Base-by-base conservation (phyloP, 768 basidiomycete species). In the Tulasnella sp. region DNA sequence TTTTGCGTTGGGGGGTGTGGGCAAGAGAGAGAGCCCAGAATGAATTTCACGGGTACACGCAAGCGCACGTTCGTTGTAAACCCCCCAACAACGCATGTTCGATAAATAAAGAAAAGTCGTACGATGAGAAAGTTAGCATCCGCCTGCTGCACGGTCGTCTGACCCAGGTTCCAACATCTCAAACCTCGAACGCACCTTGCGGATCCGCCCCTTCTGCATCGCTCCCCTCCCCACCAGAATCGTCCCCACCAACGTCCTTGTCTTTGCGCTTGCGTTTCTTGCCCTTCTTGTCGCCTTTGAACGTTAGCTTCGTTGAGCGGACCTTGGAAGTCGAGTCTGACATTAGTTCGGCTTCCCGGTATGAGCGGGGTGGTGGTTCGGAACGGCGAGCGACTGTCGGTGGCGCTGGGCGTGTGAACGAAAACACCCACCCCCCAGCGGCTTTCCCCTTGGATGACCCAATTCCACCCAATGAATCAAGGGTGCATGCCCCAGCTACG, bases 211-310 rank as follows among this genome's bases (percentile, higher is more conserved):
- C 79, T 44, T 82, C 82, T 20, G 74, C 82, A 22, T 48, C 46
- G 18, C 46, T 42, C n/a, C 60, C 40, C 28, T 44, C 74, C 34
- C 80, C 48, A 81, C 73, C 73, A 69, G 78, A 80, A 22, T 72
- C 80, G 31, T 79, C 64, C 3, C 87, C 88, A 46, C 89, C 90
- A 42, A 88, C 90, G 16, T 89, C 88, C 18, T 81, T 84, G 48
- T 87, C 87, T 18, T 91, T 90, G 83, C 91, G 88, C 84, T 92
- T 95, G 77, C 94, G 89, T 85, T 96, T 96, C 89, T 94, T 95
- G 88, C 91, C 92, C 1, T 89, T 85, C 86, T 95, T 95, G 74
- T 96, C 95, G 11, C 95, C 95, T 84, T 97, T 97, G 87, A 96
- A 96, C 83, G 91, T 94, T 82, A 96, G 91, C 84, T 92, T 95